These are phyloP conservation scores for Globisporangium ultimum DNA, from an alignment of 352 stramenopile species.

Conservation along the genomic window DNA sequence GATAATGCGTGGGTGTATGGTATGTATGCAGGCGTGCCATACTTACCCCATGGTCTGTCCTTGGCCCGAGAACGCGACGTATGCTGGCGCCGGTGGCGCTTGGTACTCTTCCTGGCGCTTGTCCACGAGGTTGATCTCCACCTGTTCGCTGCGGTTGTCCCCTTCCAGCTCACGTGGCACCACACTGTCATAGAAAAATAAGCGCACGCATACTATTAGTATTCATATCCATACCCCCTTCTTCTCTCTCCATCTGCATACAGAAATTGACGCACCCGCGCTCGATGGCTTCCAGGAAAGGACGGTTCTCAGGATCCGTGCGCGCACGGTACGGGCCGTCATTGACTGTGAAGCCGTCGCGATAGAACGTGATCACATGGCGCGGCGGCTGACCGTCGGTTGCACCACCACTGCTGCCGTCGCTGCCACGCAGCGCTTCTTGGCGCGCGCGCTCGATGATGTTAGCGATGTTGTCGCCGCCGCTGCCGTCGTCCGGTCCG, in stretches of 20 bases:
- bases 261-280: conserved; percentile 29
- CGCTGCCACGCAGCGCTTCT: conserved; percentile 38
- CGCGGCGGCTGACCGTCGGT: conserved; percentile 24
- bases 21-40: conserved; percentile 10
- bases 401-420: conserved; percentile 13
- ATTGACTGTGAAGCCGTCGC: conserved; percentile 83
- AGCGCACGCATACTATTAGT: conserved; percentile 3
- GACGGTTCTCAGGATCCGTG: conserved; percentile 62
- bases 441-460: conserved; percentile 82
- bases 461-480: conserved; percentile 63
- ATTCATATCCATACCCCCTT: not conserved
- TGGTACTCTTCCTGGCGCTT: conserved; percentile 85
- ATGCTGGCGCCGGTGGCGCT: conserved; percentile 57
- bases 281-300: conserved; percentile 82
- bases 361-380: conserved; percentile 84
- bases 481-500: conserved; percentile 33
- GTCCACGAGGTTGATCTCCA: conserved; percentile 84
- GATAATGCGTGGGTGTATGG: not conserved
- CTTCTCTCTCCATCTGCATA: not conserved
- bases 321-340: conserved; percentile 72
- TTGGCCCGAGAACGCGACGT: conserved; percentile 84
- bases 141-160: conserved; percentile 58
- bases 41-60: conserved; percentile 75
- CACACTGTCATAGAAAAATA: conserved; percentile 20
- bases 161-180: conserved; percentile 77